Evolutionary conservation across 176 grass and related monocot genomes (phyloP).

Genomic region (Saccharum officinarum): DNA sequence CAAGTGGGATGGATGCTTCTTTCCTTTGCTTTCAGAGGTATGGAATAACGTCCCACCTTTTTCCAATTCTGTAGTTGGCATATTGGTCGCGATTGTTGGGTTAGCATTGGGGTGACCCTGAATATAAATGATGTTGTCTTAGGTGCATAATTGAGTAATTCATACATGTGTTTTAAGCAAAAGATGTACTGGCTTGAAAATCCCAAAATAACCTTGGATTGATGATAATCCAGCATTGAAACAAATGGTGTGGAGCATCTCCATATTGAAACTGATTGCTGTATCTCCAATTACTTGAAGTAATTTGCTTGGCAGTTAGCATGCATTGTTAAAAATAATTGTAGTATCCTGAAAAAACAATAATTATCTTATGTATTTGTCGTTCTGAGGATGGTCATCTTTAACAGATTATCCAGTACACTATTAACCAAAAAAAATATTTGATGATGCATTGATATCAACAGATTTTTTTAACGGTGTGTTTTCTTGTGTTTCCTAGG

Average conservation of each 20-base stretch:
- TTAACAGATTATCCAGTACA: background rate
- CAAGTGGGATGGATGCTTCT: background rate
- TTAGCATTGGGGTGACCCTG: background rate
- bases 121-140: background rate
- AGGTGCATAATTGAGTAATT: background rate
- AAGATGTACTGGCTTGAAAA: background rate
- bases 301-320: background rate
- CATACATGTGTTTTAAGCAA: background rate
- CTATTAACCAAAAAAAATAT: background rate
- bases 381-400: background rate
- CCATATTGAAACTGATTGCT: background rate
- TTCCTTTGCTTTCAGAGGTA: conserved; percentile 45
- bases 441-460: background rate
- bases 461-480: background rate
- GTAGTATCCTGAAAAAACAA: background rate
- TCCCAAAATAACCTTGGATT: background rate
- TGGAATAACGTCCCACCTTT: background rate
- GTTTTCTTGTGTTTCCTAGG: background rate
- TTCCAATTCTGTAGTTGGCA: background rate
- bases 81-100: background rate
- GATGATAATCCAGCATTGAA: background rate
- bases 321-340: background rate
- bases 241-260: background rate
- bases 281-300: background rate
- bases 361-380: background rate